Evolutionary conservation across 352 stramenopile genomes (phyloP).

Genomic region (Blastocystis sp.): DNA sequence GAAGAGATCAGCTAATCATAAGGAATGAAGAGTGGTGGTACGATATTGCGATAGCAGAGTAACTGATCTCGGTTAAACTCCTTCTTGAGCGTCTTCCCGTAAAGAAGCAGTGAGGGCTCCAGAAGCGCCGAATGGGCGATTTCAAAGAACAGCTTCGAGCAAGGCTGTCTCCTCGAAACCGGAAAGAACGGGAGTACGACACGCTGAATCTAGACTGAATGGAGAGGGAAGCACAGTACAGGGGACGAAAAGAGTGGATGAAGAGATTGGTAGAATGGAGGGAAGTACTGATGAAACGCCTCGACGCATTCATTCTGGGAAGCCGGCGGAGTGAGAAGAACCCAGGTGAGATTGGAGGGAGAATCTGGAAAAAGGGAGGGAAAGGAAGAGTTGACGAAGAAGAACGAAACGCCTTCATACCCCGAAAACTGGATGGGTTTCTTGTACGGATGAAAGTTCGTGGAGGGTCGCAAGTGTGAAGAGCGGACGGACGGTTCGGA

Average conservation of each 20-base stretch:
- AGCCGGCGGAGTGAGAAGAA: slow-evolving; percentile 18
- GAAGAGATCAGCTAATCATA: slow-evolving; percentile 3
- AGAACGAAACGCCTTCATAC: slow-evolving; percentile 15
- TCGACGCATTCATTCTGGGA: neutral
- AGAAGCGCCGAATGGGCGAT: neutral
- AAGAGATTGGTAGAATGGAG: slow-evolving; percentile 41
- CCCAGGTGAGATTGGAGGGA: slow-evolving; percentile 36
- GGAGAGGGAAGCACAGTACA: neutral
- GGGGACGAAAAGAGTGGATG: neutral
- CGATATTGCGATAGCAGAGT: slow-evolving; percentile 51
- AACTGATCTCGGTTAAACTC: neutral
- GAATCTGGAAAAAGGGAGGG: neutral
- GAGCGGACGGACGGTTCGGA: neutral
- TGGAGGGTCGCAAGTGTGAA: neutral
- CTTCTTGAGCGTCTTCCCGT: slow-evolving; percentile 13
- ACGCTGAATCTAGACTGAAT: neutral
- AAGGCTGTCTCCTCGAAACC: neutral
- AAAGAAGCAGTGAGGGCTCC: neutral
- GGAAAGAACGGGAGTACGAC: slow-evolving; percentile 54
- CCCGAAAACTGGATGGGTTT: neutral
- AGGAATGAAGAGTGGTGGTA: neutral
- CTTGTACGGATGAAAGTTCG: neutral
- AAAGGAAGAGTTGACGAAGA: slow-evolving; percentile 1
- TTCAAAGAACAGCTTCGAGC: slow-evolving; percentile 58
- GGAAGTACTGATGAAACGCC: slow-evolving; percentile 21